A percentile compares a stretch with the other conserved stretches of the same genome.
phyloP scores from a whole-genome alignment of 2,329 filamentous ascomycete species.

The Macrophomina phaseolina region DNA sequence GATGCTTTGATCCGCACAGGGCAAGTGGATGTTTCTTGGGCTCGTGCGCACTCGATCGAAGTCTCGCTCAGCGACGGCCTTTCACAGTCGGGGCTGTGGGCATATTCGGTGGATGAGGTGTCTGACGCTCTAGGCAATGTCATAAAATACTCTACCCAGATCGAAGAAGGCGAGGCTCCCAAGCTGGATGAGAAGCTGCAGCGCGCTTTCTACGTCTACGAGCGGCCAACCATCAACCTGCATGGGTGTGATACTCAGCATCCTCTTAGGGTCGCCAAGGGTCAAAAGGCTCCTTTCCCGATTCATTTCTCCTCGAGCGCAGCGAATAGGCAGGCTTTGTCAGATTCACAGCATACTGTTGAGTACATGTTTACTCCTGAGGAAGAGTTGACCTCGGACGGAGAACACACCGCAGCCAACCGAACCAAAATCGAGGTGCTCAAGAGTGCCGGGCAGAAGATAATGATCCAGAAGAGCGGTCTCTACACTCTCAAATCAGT shows the following conservation, averaged over 20 bases:
- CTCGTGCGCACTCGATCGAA: constrained; percentile 72
- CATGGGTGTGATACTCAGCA: constrained; percentile 77
- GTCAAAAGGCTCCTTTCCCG: constrained; percentile 70
- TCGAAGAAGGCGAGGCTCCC: constrained; percentile 70
- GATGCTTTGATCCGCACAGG: constrained; percentile 62
- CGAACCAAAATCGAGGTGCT: constrained; percentile 65
- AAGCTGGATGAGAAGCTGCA: constrained; percentile 58
- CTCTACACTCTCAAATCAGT: constrained; percentile 85
- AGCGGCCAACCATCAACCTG: constrained; percentile 77
- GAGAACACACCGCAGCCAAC: constrained; percentile 63
- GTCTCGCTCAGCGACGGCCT: constrained; percentile 93
- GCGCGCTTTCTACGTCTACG: constrained; percentile 83
- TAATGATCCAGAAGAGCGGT: constrained; percentile 75
- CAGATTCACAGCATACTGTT: constrained; percentile 72
- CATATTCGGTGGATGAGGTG: constrained; percentile 90
- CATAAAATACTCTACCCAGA: constrained; percentile 71
- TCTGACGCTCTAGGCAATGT: constrained; percentile 89
- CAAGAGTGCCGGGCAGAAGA: constrained; percentile 66
- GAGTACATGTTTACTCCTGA: constrained; percentile 83
- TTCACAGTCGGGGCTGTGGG: constrained; percentile 77
- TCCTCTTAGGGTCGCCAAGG: constrained; percentile 83
- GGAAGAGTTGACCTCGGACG: constrained; percentile 69
- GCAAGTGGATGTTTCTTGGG: constrained; percentile 79
- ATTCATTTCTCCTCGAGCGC: constrained; percentile 68
- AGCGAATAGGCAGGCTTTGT: constrained; percentile 57